Conservation (phyloP, 345 rosid species). For the Brassica cretica region DNA sequence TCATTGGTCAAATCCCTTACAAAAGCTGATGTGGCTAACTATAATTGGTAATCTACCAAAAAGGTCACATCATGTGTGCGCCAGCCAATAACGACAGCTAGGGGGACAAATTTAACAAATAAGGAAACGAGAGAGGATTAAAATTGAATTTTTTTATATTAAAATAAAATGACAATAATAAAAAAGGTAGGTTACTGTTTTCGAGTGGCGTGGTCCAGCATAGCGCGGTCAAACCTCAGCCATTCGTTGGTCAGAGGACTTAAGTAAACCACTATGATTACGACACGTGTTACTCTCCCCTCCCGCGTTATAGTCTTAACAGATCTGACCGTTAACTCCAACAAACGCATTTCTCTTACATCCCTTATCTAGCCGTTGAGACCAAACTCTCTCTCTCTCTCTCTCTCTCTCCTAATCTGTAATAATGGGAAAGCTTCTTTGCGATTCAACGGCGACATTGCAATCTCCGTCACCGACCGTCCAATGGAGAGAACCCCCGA, state of each 20-base stretch:
- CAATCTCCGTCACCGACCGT: constrained; percentile 63
- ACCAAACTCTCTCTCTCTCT: constrained; percentile 10
- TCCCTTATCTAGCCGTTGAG: constrained; percentile 42
- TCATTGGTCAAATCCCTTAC: constrained; percentile 11
- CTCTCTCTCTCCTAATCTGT: background rate
- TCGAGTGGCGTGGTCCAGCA: constrained; percentile 39
- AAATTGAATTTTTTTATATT: background rate
- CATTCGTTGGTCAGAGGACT: constrained; percentile 27
- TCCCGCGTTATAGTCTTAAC: constrained; percentile 33
- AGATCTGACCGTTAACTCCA: constrained; percentile 43
- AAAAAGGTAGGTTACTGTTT: background rate
- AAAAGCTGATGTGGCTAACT: constrained; percentile 23
- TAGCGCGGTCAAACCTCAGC: constrained; percentile 29
- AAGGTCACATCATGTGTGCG: constrained; percentile 28
- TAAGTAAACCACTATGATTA: background rate
- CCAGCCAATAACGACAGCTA: constrained; percentile 37
- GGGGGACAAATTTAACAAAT: constrained; percentile 19
- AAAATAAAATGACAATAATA: background rate
- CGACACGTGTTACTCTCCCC: constrained; percentile 25
- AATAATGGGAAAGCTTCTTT: constrained; percentile 78
- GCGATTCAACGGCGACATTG: constrained; percentile 75
- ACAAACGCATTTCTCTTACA: constrained; percentile 25
- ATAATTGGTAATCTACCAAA: constrained; percentile 21
- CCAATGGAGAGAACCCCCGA: constrained; percentile 57
- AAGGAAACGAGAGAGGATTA: background rate